phyloP scores from a whole-genome alignment of 169 alveolate species.

The Plasmodium berghei region DNA sequence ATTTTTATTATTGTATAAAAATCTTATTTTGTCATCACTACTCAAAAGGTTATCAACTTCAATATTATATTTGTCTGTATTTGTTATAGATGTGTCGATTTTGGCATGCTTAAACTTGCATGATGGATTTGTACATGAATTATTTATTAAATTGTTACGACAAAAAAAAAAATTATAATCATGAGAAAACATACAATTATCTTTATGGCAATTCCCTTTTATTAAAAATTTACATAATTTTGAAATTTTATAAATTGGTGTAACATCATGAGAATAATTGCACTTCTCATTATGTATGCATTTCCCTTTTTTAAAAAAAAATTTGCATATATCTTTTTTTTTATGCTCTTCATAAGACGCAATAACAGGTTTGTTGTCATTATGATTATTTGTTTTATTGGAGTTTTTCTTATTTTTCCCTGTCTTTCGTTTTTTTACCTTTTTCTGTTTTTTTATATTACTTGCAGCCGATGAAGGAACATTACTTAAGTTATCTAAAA shows the following conservation, averaged over 20 bases:
- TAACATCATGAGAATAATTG: constrained; percentile 84
- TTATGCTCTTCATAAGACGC: constrained; percentile 19
- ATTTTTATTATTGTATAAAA: constrained; percentile 84
- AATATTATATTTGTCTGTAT: constrained; percentile 33
- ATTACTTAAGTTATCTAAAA: constrained; percentile 25
- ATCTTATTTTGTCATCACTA: constrained; percentile 83
- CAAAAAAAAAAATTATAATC: constrained; percentile 82
- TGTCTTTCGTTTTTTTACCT: constrained; percentile 21
- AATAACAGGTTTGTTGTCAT: constrained; percentile 1
- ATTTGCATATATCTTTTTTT: constrained; percentile 79
- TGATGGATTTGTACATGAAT: constrained; percentile 76
- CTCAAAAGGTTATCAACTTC: constrained; percentile 76
- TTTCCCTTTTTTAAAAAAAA: constrained; percentile 80
- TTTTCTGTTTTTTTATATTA: constrained; percentile 26
- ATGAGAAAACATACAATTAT: constrained; percentile 84
- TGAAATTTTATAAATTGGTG: constrained; percentile 85
- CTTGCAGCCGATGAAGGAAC: not conserved
- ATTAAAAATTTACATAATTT: constrained; percentile 83
- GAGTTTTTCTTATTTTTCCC: not conserved
- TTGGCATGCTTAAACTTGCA: constrained; percentile 83
- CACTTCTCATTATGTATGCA: constrained; percentile 83
- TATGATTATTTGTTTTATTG: not conserved
- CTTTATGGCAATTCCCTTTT: constrained; percentile 76
- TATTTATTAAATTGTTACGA: constrained; percentile 78
- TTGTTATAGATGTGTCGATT: constrained; percentile 19